Base-by-base conservation (phyloP, 2,329 filamentous ascomycete species). In the Decorospora gaudefroyi region DNA sequence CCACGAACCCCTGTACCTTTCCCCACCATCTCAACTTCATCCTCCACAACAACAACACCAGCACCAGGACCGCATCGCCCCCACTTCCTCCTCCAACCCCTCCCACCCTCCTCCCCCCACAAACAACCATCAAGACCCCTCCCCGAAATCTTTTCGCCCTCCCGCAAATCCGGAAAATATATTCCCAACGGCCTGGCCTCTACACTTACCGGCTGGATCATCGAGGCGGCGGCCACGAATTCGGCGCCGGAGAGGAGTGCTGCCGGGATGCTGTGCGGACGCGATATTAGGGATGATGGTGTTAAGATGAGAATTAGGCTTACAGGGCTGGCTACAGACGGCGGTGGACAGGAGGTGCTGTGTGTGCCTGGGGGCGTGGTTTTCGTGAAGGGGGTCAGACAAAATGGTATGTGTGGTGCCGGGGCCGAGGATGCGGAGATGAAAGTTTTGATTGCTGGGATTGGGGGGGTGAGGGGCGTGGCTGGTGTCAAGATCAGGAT, bases 81-180 rank as follows among this genome's bases (percentile, higher is more conserved):
- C 7, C 54, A 65, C 11, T 75, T 75, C 59, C 54, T 74, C 30
- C 63, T 68, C 44, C 67, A 71, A 2, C 57, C 65, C 2, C 46
- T 53, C 3, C 62, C 64, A n/a, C 9, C 57, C 65, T 3, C 63
- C 61, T 9, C 64, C 67, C 2, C 52, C 42, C 6, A 53, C n/a
- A n/a, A n/a, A n/a, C n/a, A 53, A 21, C 42, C 52, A 30, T 32
- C 49, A 10, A 63, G 65, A 4, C 76, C 76, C 0, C 64, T 78
- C 0, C 78, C 78, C 1, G 75, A 79, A 27, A 71, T 75, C 26
- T 82, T 82, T 61, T 80, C 78, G 0, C 79, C 79, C 1, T 74
- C 76, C 32, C 70, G 77, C 17, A 74, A 73, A 46, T 73, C 72
- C 0, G 71, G 77, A 49, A 76, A 76, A 53, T 81, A 77, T 49